These are phyloP conservation scores for Nemania bipapillata DNA, from an alignment of 2,329 filamentous ascomycete genomes.

Conservation along the genomic window DNA sequence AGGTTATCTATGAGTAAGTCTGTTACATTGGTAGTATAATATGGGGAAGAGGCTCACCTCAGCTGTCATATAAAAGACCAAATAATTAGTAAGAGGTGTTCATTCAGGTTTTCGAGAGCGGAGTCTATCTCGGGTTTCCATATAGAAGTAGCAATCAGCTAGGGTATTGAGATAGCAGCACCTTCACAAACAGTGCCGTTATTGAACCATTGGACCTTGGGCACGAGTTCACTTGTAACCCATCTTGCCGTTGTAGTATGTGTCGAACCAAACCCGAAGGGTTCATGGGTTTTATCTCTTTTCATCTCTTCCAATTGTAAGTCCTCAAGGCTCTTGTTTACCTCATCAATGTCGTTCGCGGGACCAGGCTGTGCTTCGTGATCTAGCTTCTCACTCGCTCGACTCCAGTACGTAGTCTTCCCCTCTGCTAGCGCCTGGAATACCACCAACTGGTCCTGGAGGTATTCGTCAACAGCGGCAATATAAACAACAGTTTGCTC, in stretches of 20 bases:
- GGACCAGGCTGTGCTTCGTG: slow-evolving; percentile 36
- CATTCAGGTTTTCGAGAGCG: background rate
- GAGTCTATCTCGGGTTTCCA: background rate
- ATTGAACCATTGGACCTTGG: slow-evolving; percentile 61
- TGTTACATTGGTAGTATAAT: background rate
- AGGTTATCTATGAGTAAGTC: slow-evolving; percentile 40
- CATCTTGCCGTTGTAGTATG: slow-evolving; percentile 71
- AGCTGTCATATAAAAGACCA: slow-evolving; percentile 22
- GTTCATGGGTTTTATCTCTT: slow-evolving; percentile 59
- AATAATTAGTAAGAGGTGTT: background rate
- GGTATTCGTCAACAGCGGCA: slow-evolving; percentile 62
- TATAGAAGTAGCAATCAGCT: background rate
- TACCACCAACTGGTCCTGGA: slow-evolving; percentile 70
- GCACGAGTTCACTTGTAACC: slow-evolving; percentile 65
- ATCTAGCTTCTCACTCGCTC: slow-evolving; percentile 41
- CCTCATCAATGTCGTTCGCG: slow-evolving; percentile 36
- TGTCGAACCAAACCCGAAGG: slow-evolving; percentile 66
- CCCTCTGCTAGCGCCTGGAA: slow-evolving; percentile 69
- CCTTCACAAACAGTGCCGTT: slow-evolving; percentile 60
- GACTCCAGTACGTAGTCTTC: slow-evolving; percentile 58
- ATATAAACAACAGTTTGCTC: slow-evolving; percentile 59
- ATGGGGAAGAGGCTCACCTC: background rate
- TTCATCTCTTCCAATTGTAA: slow-evolving; percentile 45
- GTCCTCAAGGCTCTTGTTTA: slow-evolving; percentile 36
- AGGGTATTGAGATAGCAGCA: slow-evolving; percentile 35